Conservation (phyloP, 441 rosid genomes). For the Erysimum cheiri region DNA sequence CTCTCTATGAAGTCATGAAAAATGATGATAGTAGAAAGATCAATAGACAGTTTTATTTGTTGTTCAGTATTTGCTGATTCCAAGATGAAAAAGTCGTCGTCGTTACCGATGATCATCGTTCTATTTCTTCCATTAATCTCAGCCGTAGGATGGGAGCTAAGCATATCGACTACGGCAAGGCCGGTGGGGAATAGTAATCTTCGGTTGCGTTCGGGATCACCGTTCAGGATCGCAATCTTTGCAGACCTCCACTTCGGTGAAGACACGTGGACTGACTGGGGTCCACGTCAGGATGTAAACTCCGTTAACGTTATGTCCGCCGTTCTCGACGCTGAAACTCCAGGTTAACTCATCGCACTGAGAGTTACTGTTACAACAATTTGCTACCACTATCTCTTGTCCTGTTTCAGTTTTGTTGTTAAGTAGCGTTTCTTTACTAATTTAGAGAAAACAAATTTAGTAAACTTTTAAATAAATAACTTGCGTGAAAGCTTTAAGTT, state of each 20-base stretch:
- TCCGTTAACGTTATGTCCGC: conserved; percentile 65
- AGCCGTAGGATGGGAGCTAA: conserved; percentile 39
- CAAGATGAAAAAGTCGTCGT: neutral
- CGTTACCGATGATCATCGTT: conserved; percentile 21
- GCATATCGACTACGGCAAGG: conserved; percentile 20
- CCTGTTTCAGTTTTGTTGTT: neutral
- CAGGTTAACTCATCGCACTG: conserved; percentile 48
- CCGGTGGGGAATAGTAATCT: conserved; percentile 39
- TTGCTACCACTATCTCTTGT: neutral
- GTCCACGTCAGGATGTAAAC: conserved; percentile 69
- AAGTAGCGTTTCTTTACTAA: too few species aligned
- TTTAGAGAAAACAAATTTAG: too few species aligned
- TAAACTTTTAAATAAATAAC: too few species aligned
- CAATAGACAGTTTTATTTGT: too few species aligned
- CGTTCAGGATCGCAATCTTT: conserved; percentile 66
- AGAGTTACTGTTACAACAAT: neutral
- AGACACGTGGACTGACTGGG: conserved; percentile 79
- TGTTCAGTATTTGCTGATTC: neutral
- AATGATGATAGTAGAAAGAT: too few species aligned
- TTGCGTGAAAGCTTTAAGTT: neutral
- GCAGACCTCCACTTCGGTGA: conserved; percentile 89
- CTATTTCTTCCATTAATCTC: conserved; percentile 28
- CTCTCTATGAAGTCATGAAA: too few species aligned
- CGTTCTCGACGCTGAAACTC: conserved; percentile 64
- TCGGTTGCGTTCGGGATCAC: conserved; percentile 40